A percentile compares a stretch with the other conserved stretches of the same genome.
These are phyloP conservation scores for Scheffersomyces lignosus DNA, from an alignment of 805 yeast species.

Conservation along the genomic window DNA sequence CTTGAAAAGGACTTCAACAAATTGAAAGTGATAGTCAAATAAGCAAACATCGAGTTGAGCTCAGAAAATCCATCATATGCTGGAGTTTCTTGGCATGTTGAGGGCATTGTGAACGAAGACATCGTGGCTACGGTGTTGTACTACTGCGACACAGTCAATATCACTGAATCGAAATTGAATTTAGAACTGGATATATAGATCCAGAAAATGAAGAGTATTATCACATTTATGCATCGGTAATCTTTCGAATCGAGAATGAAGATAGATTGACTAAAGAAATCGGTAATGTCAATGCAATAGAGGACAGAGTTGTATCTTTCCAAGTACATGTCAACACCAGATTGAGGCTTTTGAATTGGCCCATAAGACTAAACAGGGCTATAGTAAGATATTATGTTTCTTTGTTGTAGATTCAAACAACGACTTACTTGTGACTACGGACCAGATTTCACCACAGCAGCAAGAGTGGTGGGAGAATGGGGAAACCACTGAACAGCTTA, in stretches of 20 bases:
- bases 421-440: conserved; percentile 22
- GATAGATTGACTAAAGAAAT: conserved; percentile 18
- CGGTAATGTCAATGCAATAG: conserved; percentile 23
- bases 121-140: conserved; percentile 39
- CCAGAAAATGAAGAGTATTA: conserved; percentile 36
- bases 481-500: conserved; percentile 1
- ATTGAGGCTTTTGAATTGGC: conserved; percentile 35
- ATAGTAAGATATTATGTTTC: conserved; percentile 36
- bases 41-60: conserved; percentile 38
- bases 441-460: conserved; percentile 37
- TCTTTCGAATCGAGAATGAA: conserved; percentile 31
- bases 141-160: conserved; percentile 38
- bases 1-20: conserved; percentile 12
- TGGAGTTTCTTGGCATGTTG: conserved; percentile 44
- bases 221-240: conserved; percentile 13
- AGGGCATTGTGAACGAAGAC: conserved; percentile 38
- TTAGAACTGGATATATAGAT: conserved; percentile 25
- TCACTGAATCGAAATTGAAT: conserved; percentile 30
- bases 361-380: conserved; percentile 33
- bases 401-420: conserved; percentile 35
- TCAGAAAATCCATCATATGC: conserved; percentile 36
- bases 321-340: conserved; percentile 36
- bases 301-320: conserved; percentile 34
- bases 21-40: conserved; percentile 36
- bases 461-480: conserved; percentile 26